A percentile compares a stretch with the other conserved stretches of the same genome.
Conservation (phyloP, 257 asterid species). For the Lithospermum erythrorhizon region DNA sequence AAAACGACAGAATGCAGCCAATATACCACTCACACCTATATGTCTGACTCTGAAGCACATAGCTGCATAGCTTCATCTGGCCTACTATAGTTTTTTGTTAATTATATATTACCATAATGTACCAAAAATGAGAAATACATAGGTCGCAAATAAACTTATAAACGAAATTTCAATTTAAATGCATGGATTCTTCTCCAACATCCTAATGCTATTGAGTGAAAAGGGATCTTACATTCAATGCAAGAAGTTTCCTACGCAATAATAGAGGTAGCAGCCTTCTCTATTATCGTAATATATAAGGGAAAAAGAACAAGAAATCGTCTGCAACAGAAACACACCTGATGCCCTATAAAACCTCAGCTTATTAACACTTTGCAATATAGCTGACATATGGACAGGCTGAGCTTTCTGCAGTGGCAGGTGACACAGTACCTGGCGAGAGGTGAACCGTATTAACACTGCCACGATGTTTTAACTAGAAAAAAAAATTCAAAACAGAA, state of each 20-base stretch:
- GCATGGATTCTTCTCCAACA: not conserved
- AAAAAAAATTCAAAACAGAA: not conserved
- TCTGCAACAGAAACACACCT: constrained; percentile 55
- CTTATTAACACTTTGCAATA: constrained; percentile 80
- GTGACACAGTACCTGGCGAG: constrained; percentile 66
- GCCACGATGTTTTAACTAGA: not conserved
- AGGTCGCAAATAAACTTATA: not conserved
- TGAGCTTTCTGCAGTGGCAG: constrained; percentile 80
- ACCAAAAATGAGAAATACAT: too few species aligned
- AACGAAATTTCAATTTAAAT: not conserved
- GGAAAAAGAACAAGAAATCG: constrained; percentile 6
- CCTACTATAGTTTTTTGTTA: too few species aligned
- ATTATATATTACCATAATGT: too few species aligned
- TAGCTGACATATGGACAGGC: constrained; percentile 88
- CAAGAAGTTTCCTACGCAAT: not conserved
- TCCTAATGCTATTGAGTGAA: not conserved
- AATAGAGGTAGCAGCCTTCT: not conserved
- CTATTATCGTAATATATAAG: not conserved
- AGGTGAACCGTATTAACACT: constrained; percentile 15
- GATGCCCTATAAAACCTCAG: constrained; percentile 79
- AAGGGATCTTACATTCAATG: not conserved
- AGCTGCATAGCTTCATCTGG: too few species aligned
- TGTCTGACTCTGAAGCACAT: too few species aligned
- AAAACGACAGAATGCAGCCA: not conserved
- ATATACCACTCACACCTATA: too few species aligned